Conservation (phyloP, 192 early-diverging fungal species). For the Umbelopsis sp. region DNA sequence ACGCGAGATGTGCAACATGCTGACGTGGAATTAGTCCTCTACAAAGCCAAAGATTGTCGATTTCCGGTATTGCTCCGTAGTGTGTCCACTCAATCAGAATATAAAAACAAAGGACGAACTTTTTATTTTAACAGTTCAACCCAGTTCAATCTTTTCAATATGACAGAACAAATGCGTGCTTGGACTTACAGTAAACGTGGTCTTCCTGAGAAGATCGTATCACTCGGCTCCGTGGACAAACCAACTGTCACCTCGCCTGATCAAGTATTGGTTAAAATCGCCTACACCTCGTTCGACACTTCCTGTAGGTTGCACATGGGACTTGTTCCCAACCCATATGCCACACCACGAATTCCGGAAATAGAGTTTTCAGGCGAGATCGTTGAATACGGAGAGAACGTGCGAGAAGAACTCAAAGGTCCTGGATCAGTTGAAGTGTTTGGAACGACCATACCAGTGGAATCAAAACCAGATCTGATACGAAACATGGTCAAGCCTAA, state of each 20-base stretch:
- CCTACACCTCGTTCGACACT: background rate
- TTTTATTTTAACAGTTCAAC: no score
- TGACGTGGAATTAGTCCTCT: no score
- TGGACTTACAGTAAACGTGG: background rate
- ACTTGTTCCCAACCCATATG: background rate
- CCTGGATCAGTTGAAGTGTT: background rate
- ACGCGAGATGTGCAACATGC: no score
- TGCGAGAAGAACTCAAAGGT: background rate
- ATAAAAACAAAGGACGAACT: no score
- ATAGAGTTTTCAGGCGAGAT: constrained; percentile 2
- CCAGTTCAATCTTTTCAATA: no score
- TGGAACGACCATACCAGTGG: background rate
- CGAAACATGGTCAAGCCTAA: background rate
- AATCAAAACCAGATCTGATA: background rate
- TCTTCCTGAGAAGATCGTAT: background rate
- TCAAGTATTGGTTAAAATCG: constrained; percentile 7
- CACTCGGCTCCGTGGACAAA: background rate
- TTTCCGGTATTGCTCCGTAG: no score
- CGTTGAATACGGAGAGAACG: constrained; percentile 6
- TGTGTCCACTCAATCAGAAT: no score
- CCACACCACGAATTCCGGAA: background rate
- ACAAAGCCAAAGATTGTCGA: no score
- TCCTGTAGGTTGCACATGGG: background rate
- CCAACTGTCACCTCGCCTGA: background rate
- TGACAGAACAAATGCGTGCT: constrained; percentile 12